Evolutionary conservation across 1,284 basidiomycete genomes (phyloP), one percentile per base, ranked within the genome.

Genomic region (Sutorius eximius): DNA sequence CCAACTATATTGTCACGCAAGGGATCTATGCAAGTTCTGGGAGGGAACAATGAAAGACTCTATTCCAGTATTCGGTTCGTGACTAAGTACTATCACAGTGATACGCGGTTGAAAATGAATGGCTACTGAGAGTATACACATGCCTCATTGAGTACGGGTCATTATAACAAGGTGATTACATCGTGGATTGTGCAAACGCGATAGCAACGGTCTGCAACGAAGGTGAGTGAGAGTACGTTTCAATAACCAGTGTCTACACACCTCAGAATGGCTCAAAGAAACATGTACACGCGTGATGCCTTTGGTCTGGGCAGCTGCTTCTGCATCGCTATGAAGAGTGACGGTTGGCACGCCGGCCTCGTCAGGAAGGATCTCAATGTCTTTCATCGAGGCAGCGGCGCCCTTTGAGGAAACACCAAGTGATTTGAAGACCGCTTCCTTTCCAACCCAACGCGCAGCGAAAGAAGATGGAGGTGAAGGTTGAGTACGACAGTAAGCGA

Each of bases 401-500:
- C 97, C 97, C 74, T 95, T 91, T 6, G 92, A 95, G 20, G 86
- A 77, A 40, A 95, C 89, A 33, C 92, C 91, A 15, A 99, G 82
- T n/a, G 94, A 91, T 78, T 99, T 99, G 87, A 99, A 98, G 50
- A 95, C 91, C 12, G 95, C 96, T 73, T 99, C 97, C 74, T 98
- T 99, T 47, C 94, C 95, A 45, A 87, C 92, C 95, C 97, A 99
- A 60, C 95, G 90, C 49, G 92, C 95, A 37, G 95, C 95, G 70
- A 97, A 95, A 10, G 95, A 98, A 4, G 96, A 90, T 1, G 82
- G 75, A 18, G 92, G 86, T 57, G 93, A 91, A 0, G 97, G 87
- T 67, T 98, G 94, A n/a, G 83, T 66, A 51, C 77, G 79, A 76
- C 96, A 98, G 79, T 98, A 98, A 15, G 81, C 75, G 63, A 89